phyloP scores from a whole-genome alignment of 2,329 filamentous ascomycete species.

The Fulvia fulva region DNA sequence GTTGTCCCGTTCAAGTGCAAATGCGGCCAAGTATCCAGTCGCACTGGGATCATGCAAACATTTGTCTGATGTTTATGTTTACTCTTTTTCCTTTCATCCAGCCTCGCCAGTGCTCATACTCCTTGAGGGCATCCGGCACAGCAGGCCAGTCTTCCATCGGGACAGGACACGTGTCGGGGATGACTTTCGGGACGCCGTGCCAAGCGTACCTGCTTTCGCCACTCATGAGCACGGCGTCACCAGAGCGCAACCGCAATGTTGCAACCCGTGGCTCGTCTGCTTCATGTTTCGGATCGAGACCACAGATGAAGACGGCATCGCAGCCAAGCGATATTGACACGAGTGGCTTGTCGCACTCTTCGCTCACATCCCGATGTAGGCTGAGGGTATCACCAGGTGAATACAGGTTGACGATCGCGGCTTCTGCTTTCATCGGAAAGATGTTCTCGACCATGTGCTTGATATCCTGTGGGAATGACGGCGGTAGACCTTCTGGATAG shows the following conservation, averaged over 20 bases:
- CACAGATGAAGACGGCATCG: conserved; percentile 82
- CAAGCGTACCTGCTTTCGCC: conserved; percentile 79
- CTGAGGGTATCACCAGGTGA: conserved; percentile 85
- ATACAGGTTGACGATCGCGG: conserved; percentile 93
- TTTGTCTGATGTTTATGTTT: conserved; percentile 90
- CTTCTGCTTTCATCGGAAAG: conserved; percentile 79
- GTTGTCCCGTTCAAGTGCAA: too few species aligned
- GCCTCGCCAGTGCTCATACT: conserved; percentile 67
- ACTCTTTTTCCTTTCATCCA: conserved; percentile 88
- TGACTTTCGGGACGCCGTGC: conserved; percentile 89
- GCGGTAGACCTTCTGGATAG: conserved; percentile 67
- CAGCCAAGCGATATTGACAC: conserved; percentile 87
- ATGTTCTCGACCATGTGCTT: conserved; percentile 61
- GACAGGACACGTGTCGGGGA: conserved; percentile 72
- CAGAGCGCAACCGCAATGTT: conserved; percentile 68
- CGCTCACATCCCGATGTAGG: conserved; percentile 90
- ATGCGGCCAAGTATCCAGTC: too few species aligned
- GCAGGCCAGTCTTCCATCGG: conserved; percentile 73
- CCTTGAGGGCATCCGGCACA: conserved; percentile 27
- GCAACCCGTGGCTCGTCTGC: conserved; percentile 36
- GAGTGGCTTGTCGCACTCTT: conserved; percentile 71
- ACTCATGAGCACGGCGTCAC: conserved; percentile 88
- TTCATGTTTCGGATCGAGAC: conserved; percentile 52
- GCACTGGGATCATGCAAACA: conserved; percentile 50
- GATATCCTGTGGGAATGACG: conserved; percentile 71